These are phyloP conservation scores for Asterophora lycoperdoides DNA, from an alignment of 768 basidiomycete species.

Conservation along the genomic window DNA sequence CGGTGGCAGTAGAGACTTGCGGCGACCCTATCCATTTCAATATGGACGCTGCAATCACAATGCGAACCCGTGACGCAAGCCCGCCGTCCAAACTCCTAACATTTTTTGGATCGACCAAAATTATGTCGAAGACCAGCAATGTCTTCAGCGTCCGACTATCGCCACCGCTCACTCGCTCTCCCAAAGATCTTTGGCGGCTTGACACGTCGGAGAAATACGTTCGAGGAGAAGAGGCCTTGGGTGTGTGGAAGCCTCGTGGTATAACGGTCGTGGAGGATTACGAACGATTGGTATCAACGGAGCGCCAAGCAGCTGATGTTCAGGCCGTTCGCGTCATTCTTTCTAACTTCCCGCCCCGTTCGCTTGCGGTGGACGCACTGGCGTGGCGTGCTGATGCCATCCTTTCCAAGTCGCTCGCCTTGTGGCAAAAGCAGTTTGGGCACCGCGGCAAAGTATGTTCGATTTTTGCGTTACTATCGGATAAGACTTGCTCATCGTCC, in stretches of 20 bases:
- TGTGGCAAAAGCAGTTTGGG: slow-evolving; percentile 86
- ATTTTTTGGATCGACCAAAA: slow-evolving; percentile 74
- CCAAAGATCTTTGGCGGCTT: slow-evolving; percentile 89
- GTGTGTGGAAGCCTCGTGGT: slow-evolving; percentile 83
- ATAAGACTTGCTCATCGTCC: not conserved
- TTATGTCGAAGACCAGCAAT: slow-evolving; percentile 74
- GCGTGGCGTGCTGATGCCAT: slow-evolving; percentile 67
- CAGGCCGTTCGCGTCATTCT: slow-evolving; percentile 83
- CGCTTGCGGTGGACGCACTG: slow-evolving; percentile 46
- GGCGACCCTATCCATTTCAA: slow-evolving; percentile 83
- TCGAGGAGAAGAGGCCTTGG: slow-evolving; percentile 82
- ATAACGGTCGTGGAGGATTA: slow-evolving; percentile 89
- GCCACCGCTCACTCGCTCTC: slow-evolving; percentile 81
- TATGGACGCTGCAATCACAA: slow-evolving; percentile 81
- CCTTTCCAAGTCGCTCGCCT: slow-evolving; percentile 57
- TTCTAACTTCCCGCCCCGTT: slow-evolving; percentile 46
- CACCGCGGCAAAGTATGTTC: slow-evolving; percentile 64
- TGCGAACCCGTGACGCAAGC: slow-evolving; percentile 80
- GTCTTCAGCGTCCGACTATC: slow-evolving; percentile 79
- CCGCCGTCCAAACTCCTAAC: slow-evolving; percentile 74
- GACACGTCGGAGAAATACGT: slow-evolving; percentile 97
- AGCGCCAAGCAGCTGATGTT: slow-evolving; percentile 80
- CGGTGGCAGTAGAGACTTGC: slow-evolving; percentile 79
- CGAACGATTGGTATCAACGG: slow-evolving; percentile 62
- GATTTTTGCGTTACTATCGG: not conserved